Conservation (phyloP, 345 rosid species). For the Eucalyptus tenuipes region DNA sequence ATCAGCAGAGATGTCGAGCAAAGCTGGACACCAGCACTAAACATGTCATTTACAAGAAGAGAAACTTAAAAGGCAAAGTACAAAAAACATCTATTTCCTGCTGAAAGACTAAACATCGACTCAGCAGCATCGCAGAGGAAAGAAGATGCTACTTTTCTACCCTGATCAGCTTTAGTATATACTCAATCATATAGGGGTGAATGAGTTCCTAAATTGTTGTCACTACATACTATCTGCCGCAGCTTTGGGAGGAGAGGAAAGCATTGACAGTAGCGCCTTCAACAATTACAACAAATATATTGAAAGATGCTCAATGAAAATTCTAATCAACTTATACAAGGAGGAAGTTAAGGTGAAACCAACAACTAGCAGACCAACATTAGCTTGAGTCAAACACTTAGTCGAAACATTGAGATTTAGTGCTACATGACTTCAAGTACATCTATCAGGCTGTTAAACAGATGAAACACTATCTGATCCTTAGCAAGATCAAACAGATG, state of each 20-base stretch:
- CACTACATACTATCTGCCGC: not conserved
- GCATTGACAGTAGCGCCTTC: not conserved
- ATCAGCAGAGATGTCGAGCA: not conserved
- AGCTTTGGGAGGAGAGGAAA: not conserved
- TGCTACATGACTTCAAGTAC: not conserved
- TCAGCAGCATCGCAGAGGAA: not conserved
- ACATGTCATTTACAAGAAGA: not conserved
- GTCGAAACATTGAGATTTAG: not conserved
- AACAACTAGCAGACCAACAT: not conserved
- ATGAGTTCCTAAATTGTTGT: not conserved
- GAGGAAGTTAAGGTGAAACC: not conserved
- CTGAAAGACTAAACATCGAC: not conserved
- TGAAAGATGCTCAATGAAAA: not conserved
- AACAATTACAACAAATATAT: not conserved
- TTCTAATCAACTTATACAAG: not conserved
- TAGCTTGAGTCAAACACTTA: not conserved
- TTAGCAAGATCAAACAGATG: not conserved
- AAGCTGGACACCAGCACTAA: not conserved
- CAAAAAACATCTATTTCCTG: not conserved
- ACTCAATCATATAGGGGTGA: not conserved
- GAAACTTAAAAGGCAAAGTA: not conserved
- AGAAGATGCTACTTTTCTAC: not conserved
- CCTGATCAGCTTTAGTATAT: not conserved
- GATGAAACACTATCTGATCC: not conserved
- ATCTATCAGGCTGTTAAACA: not conserved